Percentiles rank a stretch among this genome's conserved stretches.
Conservation (phyloP, 768 basidiomycete species). For the Suillus bovinus region DNA sequence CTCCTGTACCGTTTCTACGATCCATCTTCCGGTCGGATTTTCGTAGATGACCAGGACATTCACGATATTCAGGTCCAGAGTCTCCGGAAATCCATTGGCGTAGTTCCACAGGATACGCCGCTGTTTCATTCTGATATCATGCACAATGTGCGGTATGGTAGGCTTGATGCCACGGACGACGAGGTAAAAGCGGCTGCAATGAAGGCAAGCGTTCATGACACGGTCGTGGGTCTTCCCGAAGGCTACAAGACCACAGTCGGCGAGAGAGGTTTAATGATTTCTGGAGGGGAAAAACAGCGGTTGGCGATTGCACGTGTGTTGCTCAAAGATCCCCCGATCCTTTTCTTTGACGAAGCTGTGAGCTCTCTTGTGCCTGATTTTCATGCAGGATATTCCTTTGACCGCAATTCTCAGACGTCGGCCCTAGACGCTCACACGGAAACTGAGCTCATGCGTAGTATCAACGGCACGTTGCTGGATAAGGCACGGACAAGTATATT, state of each 20-base stretch:
- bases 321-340: slow-evolving; percentile 91
- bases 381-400: slow-evolving; percentile 8
- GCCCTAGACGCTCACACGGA: slow-evolving; percentile 96
- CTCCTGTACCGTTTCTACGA: slow-evolving; percentile 95
- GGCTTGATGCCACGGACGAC: slow-evolving; percentile 83
- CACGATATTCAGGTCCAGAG: slow-evolving; percentile 67
- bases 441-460: slow-evolving; percentile 91
- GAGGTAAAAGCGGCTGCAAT: slow-evolving; percentile 83
- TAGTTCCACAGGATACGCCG: slow-evolving; percentile 98
- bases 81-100: slow-evolving; percentile 77
- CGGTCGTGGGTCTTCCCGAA: slow-evolving; percentile 79
- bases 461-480: slow-evolving; percentile 75
- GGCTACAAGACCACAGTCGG: slow-evolving; percentile 91
- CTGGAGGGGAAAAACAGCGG: slow-evolving; percentile 97
- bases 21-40: slow-evolving; percentile 76
- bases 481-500: slow-evolving; percentile 91
- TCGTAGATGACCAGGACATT: slow-evolving; percentile 88
- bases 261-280: slow-evolving; percentile 96
- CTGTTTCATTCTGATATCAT: slow-evolving; percentile 94
- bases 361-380: slow-evolving; percentile 33
- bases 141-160: slow-evolving; percentile 94
- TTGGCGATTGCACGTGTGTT: slow-evolving; percentile 91
- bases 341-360: slow-evolving; percentile 99
- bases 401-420: slow-evolving; percentile 64
- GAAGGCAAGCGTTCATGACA: slow-evolving; percentile 86